Conservation (phyloP, 2,329 filamentous ascomycete genomes). For the Phyllosticta citriasiana region DNA sequence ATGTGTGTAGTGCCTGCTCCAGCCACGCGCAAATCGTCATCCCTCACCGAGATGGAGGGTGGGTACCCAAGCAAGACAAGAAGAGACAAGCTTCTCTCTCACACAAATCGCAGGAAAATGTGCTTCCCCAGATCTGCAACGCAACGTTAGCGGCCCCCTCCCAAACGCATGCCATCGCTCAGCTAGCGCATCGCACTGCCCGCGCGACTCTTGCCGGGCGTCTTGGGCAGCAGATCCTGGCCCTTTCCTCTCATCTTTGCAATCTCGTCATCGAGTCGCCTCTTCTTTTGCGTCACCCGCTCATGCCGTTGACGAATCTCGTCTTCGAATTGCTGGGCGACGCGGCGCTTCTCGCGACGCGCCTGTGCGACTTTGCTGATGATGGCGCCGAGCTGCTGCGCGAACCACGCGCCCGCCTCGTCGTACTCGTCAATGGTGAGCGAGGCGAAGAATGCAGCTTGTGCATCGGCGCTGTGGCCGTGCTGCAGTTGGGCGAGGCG, state of each 20-base stretch:
- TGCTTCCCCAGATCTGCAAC: too few relatives aligned
- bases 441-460: constrained; percentile 41
- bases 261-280: constrained; percentile 40
- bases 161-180: too few relatives aligned
- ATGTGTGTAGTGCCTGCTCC: too few relatives aligned
- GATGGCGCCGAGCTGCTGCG: constrained; percentile 44
- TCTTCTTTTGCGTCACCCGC: constrained; percentile 39
- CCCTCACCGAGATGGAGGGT: too few relatives aligned
- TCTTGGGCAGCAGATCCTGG: constrained; percentile 39
- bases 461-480: constrained; percentile 22
- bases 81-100: too few relatives aligned
- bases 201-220: constrained; percentile 23
- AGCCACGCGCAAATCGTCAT: too few relatives aligned
- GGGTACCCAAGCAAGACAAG: too few relatives aligned
- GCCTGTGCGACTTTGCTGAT: constrained; percentile 42
- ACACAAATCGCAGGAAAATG: too few relatives aligned
- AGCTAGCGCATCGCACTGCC: background rate
- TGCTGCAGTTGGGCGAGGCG: background rate
- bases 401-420: constrained; percentile 51
- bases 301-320: constrained; percentile 46
- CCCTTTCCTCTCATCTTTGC: constrained; percentile 46
- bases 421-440: constrained; percentile 50
- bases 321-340: constrained; percentile 43
- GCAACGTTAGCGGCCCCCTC: too few relatives aligned
- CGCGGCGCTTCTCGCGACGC: constrained; percentile 43